Conservation (phyloP, 352 stramenopile genomes). For the Pythium phragmitis region DNA sequence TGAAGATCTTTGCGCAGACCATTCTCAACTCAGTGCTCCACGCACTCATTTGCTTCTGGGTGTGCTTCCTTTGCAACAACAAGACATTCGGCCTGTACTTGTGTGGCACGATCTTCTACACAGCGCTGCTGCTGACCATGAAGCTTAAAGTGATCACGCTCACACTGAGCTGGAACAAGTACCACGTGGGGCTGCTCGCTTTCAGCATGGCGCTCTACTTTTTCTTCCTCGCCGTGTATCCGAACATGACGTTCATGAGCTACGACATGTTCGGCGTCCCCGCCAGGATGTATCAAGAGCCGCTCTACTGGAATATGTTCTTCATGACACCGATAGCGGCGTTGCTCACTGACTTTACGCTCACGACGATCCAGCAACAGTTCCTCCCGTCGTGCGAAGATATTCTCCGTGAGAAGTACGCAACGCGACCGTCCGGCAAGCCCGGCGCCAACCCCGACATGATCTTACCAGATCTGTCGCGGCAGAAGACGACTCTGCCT, state of each 20-base stretch:
- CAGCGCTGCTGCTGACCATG: slow-evolving; percentile 61
- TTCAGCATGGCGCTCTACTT: slow-evolving; percentile 63
- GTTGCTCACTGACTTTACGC: slow-evolving; percentile 43
- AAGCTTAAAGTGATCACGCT: slow-evolving; percentile 69
- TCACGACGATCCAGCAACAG: slow-evolving; percentile 43
- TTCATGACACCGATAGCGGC: slow-evolving; percentile 48
- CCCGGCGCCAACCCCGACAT: slow-evolving; percentile 15
- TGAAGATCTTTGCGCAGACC: slow-evolving; percentile 47
- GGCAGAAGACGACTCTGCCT: background rate
- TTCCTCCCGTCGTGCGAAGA: slow-evolving; percentile 51
- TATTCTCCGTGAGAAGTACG: slow-evolving; percentile 57
- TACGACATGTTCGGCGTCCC: slow-evolving; percentile 67
- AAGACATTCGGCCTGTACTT: slow-evolving; percentile 43
- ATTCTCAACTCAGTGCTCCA: slow-evolving; percentile 55
- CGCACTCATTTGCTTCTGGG: slow-evolving; percentile 56
- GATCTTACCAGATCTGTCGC: slow-evolving; percentile 2
- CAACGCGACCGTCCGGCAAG: slow-evolving; percentile 18
- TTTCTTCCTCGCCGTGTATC: slow-evolving; percentile 69
- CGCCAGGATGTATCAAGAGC: slow-evolving; percentile 34
- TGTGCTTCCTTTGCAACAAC: slow-evolving; percentile 43
- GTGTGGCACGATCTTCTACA: slow-evolving; percentile 66
- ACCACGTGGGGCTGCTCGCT: slow-evolving; percentile 43
- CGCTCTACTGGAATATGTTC: slow-evolving; percentile 59
- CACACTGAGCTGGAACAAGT: slow-evolving; percentile 65
- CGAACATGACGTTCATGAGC: slow-evolving; percentile 64